These are phyloP conservation scores for Phylloporus arenicola DNA, from an alignment of 768 basidiomycete species.

Conservation along the genomic window DNA sequence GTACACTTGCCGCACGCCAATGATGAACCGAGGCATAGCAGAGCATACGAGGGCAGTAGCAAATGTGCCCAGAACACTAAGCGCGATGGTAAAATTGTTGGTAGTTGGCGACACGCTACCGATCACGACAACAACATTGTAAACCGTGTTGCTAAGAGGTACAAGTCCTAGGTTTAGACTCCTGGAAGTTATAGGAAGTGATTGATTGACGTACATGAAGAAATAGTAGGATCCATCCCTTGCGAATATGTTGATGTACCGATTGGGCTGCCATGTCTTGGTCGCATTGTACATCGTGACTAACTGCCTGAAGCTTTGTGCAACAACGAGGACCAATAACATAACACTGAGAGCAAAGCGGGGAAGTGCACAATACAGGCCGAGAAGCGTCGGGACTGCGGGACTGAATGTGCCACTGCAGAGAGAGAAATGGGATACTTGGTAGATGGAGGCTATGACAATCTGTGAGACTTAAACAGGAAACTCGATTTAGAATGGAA, in stretches of 20 bases:
- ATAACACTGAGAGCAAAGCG: conserved; percentile 1
- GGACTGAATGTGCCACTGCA: background rate
- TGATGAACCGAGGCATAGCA: conserved; percentile 8
- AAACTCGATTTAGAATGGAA: background rate
- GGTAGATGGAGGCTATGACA: background rate
- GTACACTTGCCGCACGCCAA: conserved; percentile 7
- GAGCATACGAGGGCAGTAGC: background rate
- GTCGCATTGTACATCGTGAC: conserved; percentile 6
- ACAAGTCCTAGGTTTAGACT: background rate
- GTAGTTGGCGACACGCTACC: background rate
- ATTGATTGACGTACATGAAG: conserved; percentile 5
- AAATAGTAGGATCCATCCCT: conserved; percentile 14
- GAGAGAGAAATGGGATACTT: background rate
- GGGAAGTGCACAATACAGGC: background rate
- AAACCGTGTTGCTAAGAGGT: background rate
- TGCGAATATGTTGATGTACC: background rate
- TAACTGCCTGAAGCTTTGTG: background rate
- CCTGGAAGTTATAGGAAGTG: background rate
- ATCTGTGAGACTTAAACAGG: too few species aligned
- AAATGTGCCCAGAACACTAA: background rate
- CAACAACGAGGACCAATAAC: conserved; percentile 4
- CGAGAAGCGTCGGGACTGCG: background rate
- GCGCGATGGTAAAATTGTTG: background rate
- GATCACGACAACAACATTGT: background rate
- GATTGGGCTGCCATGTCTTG: conserved; percentile 5